Base-by-base conservation (phyloP, 139 green algal genomes). In the Zygnema circumcarinatum region DNA sequence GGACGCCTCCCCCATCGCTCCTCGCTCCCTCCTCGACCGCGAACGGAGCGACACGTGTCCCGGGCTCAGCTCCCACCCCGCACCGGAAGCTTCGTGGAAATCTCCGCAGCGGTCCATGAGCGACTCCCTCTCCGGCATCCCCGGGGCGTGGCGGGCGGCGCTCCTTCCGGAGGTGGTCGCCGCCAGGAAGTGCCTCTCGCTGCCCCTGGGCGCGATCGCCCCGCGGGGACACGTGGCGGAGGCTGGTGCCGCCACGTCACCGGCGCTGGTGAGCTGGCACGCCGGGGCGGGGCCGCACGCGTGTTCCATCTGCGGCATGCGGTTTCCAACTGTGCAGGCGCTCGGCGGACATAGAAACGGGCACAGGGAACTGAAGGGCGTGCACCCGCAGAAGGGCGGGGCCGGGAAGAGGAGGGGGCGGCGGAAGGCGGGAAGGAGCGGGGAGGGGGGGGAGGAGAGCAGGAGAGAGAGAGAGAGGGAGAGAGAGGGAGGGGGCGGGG, bases 251-350 rank as follows among this genome's bases (percentile, higher is more conserved):
- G 16, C 16, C 16, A 62, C 68, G 68, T 53, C 68, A 35, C 68
- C 38, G 68, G n/a, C n/a, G n/a, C n/a, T n/a, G n/a, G n/a, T n/a
- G n/a, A n/a, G n/a, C n/a, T n/a, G n/a, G 74, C 35, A 32, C 74
- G 31, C 39, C 35, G 74, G 74, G 0, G 35, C 74, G 22, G 74
- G 74, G 2, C 74, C 74, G 74, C 74, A 81, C 29, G 74, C 35
- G 32, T 81, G 74, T 40, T 68, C 53, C 39, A 29, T 42, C n/a
- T 81, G 74, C 74, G 31, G 36, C 74, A 84, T 84, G 76, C 39
- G 76, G 1, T 76, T 76, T 33, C 39, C 39, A 0, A 84, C 38
- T 62, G 32, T 74, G 76, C 38, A 75, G n/a, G 76, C 39, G 11
- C 2, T 76, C 33, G 76, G 36, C 22, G 38, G 76, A 25, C 38